phyloP scores from a whole-genome alignment of 352 stramenopile species.

The Phytophthora tubulina region DNA sequence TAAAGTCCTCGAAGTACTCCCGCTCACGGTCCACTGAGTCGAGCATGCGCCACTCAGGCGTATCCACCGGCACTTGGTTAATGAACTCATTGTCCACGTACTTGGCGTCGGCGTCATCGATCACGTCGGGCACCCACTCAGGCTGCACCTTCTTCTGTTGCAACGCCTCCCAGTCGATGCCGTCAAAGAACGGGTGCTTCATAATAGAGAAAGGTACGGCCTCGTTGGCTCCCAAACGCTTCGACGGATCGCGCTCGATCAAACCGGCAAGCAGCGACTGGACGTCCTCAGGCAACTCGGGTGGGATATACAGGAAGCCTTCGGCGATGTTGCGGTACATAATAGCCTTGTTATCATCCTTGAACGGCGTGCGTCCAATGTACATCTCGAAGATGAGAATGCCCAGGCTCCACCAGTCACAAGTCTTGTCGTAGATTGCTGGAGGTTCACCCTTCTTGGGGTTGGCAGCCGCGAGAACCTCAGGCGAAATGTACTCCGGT shows the following conservation, averaged over 20 bases:
- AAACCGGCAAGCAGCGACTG: slow-evolving; percentile 82
- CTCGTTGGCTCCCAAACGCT: slow-evolving; percentile 83
- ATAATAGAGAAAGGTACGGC: slow-evolving; percentile 89
- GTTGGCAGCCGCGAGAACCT: slow-evolving; percentile 84
- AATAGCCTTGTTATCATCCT: slow-evolving; percentile 91
- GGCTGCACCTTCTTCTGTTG: slow-evolving; percentile 83
- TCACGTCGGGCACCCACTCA: slow-evolving; percentile 85
- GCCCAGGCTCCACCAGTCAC: slow-evolving; percentile 93
- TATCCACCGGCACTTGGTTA: slow-evolving; percentile 88
- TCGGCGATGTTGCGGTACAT: slow-evolving; percentile 94
- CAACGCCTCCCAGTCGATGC: slow-evolving; percentile 88
- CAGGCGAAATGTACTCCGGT: slow-evolving; percentile 93
- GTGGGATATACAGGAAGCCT: slow-evolving; percentile 82
- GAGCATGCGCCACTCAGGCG: slow-evolving; percentile 90
- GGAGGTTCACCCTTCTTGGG: slow-evolving; percentile 46
- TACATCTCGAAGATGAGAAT: slow-evolving; percentile 94
- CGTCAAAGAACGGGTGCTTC: slow-evolving; percentile 89
- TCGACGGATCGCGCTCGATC: slow-evolving; percentile 76
- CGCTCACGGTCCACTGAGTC: slow-evolving; percentile 87
- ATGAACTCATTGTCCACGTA: slow-evolving; percentile 92
- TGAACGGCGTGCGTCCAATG: slow-evolving; percentile 92
- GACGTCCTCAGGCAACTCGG: slow-evolving; percentile 72
- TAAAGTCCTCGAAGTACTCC: slow-evolving; percentile 90
- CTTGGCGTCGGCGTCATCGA: slow-evolving; percentile 87
- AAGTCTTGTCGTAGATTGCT: slow-evolving; percentile 79